Evolutionary conservation across 148 eudicot species (phyloP).

Genomic region (Dysphania ambrosioides): DNA sequence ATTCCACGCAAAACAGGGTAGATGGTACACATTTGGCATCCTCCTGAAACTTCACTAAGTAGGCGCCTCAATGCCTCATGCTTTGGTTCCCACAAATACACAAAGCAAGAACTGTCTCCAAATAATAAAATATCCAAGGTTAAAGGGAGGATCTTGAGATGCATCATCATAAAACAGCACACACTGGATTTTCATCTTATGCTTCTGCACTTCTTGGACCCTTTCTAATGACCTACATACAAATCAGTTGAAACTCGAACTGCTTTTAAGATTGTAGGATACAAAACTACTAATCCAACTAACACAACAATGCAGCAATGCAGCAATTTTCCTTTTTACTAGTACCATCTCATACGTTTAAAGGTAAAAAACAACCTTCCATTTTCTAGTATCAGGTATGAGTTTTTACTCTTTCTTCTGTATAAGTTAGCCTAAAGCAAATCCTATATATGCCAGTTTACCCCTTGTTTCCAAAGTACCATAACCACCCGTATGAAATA

Average conservation of each 20-base stretch:
- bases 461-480: background rate
- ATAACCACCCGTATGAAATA: background rate
- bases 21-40: background rate
- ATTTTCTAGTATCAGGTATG: background rate
- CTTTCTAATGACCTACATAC: background rate
- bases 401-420: background rate
- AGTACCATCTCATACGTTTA: background rate
- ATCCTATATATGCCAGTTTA: background rate
- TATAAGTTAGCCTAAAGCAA: background rate
- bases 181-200: background rate
- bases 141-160: background rate
- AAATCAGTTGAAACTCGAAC: background rate
- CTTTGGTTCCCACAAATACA: background rate
- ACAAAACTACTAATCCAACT: background rate
- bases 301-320: background rate
- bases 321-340: background rate
- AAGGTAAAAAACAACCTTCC: background rate
- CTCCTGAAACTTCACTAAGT: background rate
- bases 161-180: background rate
- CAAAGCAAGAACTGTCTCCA: background rate
- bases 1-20: background rate
- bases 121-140: background rate
- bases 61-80: background rate
- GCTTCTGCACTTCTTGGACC: background rate
- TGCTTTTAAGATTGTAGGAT: background rate